Percentiles rank a stretch among this genome's conserved stretches.
These are phyloP conservation scores for Naganishia kalamii DNA, from an alignment of 768 basidiomycete genomes.

Conservation along the genomic window DNA sequence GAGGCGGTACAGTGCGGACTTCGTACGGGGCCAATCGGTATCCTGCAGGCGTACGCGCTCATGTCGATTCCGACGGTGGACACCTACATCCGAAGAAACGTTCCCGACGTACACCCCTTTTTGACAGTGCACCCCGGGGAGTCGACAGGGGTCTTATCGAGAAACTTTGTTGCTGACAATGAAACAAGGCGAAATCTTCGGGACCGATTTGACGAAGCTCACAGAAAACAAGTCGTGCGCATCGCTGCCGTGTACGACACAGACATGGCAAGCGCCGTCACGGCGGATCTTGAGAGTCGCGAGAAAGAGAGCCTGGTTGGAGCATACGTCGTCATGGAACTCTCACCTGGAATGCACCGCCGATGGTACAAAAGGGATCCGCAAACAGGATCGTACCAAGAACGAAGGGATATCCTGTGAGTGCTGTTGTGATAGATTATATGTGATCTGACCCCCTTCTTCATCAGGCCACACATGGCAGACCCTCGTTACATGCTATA, in stretches of 20 bases:
- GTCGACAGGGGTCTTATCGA: too few species aligned
- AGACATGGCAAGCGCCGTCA: not conserved
- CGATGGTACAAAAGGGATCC: too few species aligned
- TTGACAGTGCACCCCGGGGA: not conserved
- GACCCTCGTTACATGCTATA: too few species aligned
- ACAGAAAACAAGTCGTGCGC: not conserved
- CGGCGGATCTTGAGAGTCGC: not conserved
- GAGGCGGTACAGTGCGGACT: conserved; percentile 30
- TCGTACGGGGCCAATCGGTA: not conserved
- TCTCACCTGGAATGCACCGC: too few species aligned
- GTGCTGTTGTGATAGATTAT: too few species aligned
- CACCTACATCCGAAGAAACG: not conserved
- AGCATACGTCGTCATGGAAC: not conserved
- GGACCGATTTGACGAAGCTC: not conserved
- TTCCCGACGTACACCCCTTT: not conserved
- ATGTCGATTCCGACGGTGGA: not conserved
- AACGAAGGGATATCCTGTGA: too few species aligned
- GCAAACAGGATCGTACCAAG: too few species aligned
- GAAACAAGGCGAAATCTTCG: not conserved
- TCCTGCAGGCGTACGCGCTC: not conserved
- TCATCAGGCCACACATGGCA: too few species aligned
- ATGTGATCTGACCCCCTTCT: too few species aligned
- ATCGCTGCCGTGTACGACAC: not conserved
- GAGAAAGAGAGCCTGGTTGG: not conserved
- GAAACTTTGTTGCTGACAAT: not conserved